Percentiles rank a stretch among this genome's conserved stretches.
phyloP scores from a whole-genome alignment of 345 rosid genomes.

The Rubroshorea leprosula region DNA sequence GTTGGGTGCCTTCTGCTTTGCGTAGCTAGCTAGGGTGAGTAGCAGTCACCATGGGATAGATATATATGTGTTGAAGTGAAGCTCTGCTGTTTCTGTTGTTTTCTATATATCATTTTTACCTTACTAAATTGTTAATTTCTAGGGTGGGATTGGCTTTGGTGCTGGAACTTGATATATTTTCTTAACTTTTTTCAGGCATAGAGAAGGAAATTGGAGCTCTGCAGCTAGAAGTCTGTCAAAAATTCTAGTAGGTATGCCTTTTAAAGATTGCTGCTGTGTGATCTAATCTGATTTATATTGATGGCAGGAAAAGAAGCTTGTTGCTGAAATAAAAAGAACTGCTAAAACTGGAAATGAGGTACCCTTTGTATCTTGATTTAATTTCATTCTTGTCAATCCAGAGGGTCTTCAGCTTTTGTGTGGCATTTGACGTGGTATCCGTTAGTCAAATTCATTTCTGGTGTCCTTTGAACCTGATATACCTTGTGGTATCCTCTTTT shows the following conservation, averaged over 20 bases:
- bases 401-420: neutral
- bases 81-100: no score
- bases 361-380: neutral
- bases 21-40: no score
- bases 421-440: neutral
- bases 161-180: neutral
- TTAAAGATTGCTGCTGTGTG: no score
- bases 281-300: slow-evolving; percentile 13
- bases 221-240: slow-evolving; percentile 63
- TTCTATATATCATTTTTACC: no score
- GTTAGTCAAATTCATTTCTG: neutral
- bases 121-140: no score
- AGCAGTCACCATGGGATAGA: no score
- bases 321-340: slow-evolving; percentile 85
- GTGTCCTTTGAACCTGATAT: no score
- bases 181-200: slow-evolving; percentile 43
- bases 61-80: no score
- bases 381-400: neutral
- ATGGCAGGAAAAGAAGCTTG: slow-evolving; percentile 85
- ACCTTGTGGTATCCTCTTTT: no score
- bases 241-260: neutral
- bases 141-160: no score
- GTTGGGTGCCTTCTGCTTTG: no score
- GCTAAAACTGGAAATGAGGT: slow-evolving; percentile 97
- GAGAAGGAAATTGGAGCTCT: slow-evolving; percentile 87